Percentiles rank a stretch among this genome's conserved stretches.
These are phyloP conservation scores for Acer saccharum DNA, from an alignment of 345 rosid species.

Conservation along the genomic window DNA sequence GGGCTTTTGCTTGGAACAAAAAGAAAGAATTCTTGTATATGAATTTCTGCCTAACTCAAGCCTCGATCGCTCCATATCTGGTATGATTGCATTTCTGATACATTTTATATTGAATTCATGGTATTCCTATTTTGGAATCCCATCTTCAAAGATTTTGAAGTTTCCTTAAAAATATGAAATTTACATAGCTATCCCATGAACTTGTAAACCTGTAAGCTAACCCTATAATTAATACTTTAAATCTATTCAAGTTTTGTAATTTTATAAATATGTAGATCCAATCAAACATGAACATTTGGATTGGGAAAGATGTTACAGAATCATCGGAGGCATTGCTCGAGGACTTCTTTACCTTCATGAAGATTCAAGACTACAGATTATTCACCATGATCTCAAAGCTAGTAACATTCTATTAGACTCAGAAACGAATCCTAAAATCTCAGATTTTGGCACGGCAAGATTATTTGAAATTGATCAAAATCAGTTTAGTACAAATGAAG, in stretches of 20 bases:
- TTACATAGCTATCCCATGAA: too few relatives aligned
- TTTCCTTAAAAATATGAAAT: too few relatives aligned
- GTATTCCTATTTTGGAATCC: not conserved
- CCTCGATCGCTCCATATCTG: conserved; percentile 26
- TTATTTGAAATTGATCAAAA: conserved; percentile 20
- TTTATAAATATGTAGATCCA: not conserved
- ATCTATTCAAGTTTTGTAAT: not conserved
- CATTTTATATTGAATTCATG: too few relatives aligned
- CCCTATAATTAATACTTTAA: too few relatives aligned
- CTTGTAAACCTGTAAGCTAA: too few relatives aligned
- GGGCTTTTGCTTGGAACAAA: conserved; percentile 36
- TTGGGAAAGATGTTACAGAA: conserved; percentile 14
- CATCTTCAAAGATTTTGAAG: not conserved
- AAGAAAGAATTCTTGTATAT: conserved; percentile 37
- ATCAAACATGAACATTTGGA: not conserved
- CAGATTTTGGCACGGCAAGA: conserved; percentile 36
- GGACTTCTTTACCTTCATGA: conserved; percentile 34
- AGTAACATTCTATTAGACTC: conserved; percentile 28
- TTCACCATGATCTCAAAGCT: conserved; percentile 39
- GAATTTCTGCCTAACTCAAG: conserved; percentile 38
- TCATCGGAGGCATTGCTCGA: conserved; percentile 31
- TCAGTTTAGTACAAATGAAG: not conserved
- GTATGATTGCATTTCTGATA: conserved; percentile 15
- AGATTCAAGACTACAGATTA: conserved; percentile 28
- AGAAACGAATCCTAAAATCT: conserved; percentile 31